Conservation (phyloP, 345 rosid species). For the Brassica rapa region DNA sequence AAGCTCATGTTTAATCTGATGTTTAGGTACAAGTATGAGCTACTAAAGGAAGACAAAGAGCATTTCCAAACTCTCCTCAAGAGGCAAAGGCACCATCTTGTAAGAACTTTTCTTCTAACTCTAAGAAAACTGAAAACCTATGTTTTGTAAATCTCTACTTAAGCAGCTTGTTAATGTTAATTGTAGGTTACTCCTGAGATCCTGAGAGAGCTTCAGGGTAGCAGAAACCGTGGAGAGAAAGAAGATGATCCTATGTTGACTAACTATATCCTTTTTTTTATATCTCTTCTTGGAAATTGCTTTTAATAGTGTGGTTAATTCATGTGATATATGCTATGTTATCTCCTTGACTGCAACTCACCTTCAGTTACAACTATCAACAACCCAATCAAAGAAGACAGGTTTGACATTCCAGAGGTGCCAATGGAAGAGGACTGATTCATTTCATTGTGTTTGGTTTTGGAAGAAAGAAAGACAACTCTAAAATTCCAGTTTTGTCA, state of each 20-base stretch:
- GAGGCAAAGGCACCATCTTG: constrained; percentile 74
- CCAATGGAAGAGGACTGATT: constrained; percentile 93
- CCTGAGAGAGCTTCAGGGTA: constrained; percentile 66
- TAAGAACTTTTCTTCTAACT: constrained; percentile 40
- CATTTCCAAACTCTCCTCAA: constrained; percentile 61
- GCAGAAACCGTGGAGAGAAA: constrained; percentile 85
- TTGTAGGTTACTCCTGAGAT: constrained; percentile 85
- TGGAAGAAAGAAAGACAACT: not conserved
- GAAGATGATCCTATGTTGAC: constrained; percentile 70
- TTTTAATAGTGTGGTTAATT: not conserved
- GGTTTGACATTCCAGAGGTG: constrained; percentile 93
- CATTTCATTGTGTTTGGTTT: not conserved
- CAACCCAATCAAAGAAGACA: constrained; percentile 80
- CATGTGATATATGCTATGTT: constrained; percentile 1
- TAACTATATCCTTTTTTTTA: constrained; percentile 70
- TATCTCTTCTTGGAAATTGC: not conserved
- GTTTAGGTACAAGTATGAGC: constrained; percentile 82
- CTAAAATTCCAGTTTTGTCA: constrained; percentile 18
- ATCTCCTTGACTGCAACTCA: constrained; percentile 61
- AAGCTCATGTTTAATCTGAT: not conserved
- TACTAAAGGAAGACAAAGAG: constrained; percentile 80
- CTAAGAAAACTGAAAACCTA: not conserved
- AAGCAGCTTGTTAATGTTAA: not conserved
- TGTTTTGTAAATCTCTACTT: not conserved
- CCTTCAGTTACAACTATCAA: constrained; percentile 64